Evolutionary conservation across 2,329 filamentous ascomycete species (phyloP).

Genomic region (Xylaria sp.): DNA sequence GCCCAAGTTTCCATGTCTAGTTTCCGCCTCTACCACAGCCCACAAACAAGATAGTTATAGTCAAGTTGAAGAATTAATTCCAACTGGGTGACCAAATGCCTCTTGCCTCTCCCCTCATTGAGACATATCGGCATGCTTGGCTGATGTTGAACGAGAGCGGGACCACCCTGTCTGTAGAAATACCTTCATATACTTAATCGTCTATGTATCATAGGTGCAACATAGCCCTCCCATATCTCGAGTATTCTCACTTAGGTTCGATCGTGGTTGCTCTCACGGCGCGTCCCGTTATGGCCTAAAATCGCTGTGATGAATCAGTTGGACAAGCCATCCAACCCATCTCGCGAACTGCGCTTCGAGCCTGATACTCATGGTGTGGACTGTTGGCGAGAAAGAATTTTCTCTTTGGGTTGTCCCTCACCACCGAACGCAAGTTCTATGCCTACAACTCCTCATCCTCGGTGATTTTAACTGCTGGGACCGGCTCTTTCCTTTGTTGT

Average conservation of each 20-base stretch:
- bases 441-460: constrained; percentile 49
- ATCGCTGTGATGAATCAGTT: background rate
- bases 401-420: background rate
- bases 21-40: constrained; percentile 8
- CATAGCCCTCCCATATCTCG: constrained; percentile 1
- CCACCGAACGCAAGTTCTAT: background rate
- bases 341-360: background rate
- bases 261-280: background rate
- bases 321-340: background rate
- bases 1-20: constrained; percentile 25
- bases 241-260: background rate
- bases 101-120: background rate
- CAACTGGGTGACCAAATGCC: background rate
- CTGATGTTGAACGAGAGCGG: background rate
- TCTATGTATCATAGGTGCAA: constrained; percentile 22
- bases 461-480: constrained; percentile 38
- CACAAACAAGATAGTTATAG: background rate
- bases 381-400: background rate
- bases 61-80: constrained; percentile 1
- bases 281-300: background rate
- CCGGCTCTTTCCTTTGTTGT: constrained; percentile 38
- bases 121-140: background rate
- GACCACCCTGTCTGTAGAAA: background rate
- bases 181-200: constrained; percentile 12
- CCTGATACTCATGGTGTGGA: background rate